Evolutionary conservation across 345 rosid genomes (phyloP).

Genomic region (Bruguiera gymnorhiza): DNA sequence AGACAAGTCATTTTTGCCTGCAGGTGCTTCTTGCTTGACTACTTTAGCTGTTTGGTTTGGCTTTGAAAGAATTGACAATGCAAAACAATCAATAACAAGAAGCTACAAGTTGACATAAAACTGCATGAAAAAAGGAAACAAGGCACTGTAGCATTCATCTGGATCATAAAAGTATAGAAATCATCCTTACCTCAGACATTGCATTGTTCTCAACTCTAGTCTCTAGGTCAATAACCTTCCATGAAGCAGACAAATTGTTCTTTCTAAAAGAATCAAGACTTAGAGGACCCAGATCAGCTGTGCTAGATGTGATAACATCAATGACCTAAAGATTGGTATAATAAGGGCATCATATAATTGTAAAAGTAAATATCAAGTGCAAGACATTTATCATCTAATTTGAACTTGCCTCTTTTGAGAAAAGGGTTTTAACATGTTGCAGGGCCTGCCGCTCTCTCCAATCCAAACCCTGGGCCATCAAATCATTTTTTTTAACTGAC

Average conservation of each 20-base stretch:
- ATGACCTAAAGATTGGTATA: conserved; percentile 47
- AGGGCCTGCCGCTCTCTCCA: conserved; percentile 84
- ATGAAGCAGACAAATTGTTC: conserved; percentile 71
- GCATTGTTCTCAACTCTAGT: conserved; percentile 27
- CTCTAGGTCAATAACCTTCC: conserved; percentile 48
- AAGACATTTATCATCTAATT: conserved; percentile 2
- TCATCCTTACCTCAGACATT: conserved; percentile 48
- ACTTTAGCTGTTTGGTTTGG: conserved; percentile 35
- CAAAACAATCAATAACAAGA: conserved; percentile 20
- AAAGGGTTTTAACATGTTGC: conserved; percentile 58
- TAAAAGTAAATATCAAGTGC: neutral
- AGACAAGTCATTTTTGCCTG: conserved; percentile 31
- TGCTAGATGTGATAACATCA: conserved; percentile 61
- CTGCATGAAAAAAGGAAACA: neutral
- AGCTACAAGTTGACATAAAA: conserved; percentile 20
- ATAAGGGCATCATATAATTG: conserved; percentile 8
- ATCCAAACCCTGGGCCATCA: conserved; percentile 54
- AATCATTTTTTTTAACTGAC: conserved; percentile 18
- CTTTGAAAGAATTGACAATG: conserved; percentile 25
- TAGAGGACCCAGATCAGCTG: conserved; percentile 73
- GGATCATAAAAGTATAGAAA: conserved; percentile 7
- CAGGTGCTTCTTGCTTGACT: conserved; percentile 35
- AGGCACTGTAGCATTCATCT: neutral
- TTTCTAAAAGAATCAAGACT: conserved; percentile 83
- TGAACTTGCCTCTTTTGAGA: conserved; percentile 74